Percentiles rank a stretch among this genome's conserved stretches.
Evolutionary conservation across 441 rosid genomes (phyloP).

Genomic region (Adansonia grandidieri): DNA sequence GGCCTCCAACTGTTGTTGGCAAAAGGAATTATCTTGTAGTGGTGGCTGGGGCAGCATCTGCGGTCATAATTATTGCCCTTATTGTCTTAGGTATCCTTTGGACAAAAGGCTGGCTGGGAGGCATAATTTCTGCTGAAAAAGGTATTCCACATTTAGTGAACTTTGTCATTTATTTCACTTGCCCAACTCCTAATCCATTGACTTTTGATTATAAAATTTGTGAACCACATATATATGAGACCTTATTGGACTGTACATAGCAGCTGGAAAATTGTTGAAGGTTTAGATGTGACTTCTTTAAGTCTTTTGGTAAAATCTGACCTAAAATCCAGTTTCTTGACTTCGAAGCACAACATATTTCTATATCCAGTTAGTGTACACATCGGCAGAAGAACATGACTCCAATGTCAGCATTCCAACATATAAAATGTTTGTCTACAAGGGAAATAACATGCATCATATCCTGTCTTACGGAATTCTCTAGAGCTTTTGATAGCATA

Average conservation of each 20-base stretch:
- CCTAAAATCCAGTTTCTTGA: not conserved
- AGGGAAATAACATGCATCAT: not conserved
- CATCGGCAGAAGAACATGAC: not conserved
- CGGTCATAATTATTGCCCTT: slow-evolving; percentile 46
- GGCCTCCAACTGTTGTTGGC: slow-evolving; percentile 51
- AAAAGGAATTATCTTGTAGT: slow-evolving; percentile 36
- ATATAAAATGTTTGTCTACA: not conserved
- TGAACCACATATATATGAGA: not conserved
- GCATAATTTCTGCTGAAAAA: slow-evolving; percentile 54
- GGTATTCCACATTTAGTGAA: slow-evolving; percentile 45
- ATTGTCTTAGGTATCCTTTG: slow-evolving; percentile 47
- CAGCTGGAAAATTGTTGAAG: not conserved
- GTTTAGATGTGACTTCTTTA: not conserved
- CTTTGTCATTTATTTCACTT: not conserved
- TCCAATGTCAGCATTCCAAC: not conserved
- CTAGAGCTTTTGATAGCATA: not conserved
- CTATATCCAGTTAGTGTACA: not conserved
- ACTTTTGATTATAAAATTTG: not conserved
- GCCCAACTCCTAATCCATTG: not conserved
- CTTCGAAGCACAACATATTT: not conserved
- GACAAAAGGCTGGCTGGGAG: slow-evolving; percentile 64
- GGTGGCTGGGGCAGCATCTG: slow-evolving; percentile 44
- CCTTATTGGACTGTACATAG: not conserved
- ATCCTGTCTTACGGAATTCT: not conserved
- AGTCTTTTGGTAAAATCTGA: not conserved